phyloP scores from a whole-genome alignment of 495 filamentous ascomycete species.

The Aspergillus campestris region DNA sequence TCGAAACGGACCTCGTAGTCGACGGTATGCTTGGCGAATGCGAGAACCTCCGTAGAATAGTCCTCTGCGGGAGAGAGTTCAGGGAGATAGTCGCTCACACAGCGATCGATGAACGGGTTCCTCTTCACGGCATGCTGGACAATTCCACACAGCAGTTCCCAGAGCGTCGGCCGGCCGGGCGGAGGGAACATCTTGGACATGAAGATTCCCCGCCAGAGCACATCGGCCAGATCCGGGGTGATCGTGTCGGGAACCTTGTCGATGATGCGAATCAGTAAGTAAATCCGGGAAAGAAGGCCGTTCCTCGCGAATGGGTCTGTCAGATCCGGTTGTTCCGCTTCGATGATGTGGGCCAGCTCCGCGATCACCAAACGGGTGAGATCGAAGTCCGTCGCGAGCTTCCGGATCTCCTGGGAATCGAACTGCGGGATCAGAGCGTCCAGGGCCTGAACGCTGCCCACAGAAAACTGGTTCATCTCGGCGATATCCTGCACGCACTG shows the following conservation, averaged over 20 bases:
- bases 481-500: slow-evolving; percentile 52
- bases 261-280: slow-evolving; percentile 51
- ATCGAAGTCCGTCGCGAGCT: slow-evolving; percentile 45
- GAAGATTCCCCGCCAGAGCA: slow-evolving; percentile 61
- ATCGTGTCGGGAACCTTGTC: slow-evolving; percentile 51
- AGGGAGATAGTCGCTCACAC: slow-evolving; percentile 59
- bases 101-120: slow-evolving; percentile 59
- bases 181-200: slow-evolving; percentile 46
- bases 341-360: slow-evolving; percentile 42
- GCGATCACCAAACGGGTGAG: slow-evolving; percentile 42
- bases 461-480: slow-evolving; percentile 42
- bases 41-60: slow-evolving; percentile 57
- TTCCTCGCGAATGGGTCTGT: slow-evolving; percentile 26
- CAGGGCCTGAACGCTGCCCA: slow-evolving; percentile 67
- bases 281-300: slow-evolving; percentile 43
- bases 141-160: slow-evolving; percentile 54
- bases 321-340: slow-evolving; percentile 28
- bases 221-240: slow-evolving; percentile 47
- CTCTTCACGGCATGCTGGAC: slow-evolving; percentile 32
- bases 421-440: slow-evolving; percentile 44
- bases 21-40: slow-evolving; percentile 55
- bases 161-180: slow-evolving; percentile 51
- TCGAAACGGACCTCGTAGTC: slow-evolving; percentile 39
- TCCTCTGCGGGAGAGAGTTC: slow-evolving; percentile 50
- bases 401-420: slow-evolving; percentile 39